These are phyloP conservation scores for Fusarium multiceps DNA, from an alignment of 2,329 filamentous ascomycete species.

Conservation along the genomic window DNA sequence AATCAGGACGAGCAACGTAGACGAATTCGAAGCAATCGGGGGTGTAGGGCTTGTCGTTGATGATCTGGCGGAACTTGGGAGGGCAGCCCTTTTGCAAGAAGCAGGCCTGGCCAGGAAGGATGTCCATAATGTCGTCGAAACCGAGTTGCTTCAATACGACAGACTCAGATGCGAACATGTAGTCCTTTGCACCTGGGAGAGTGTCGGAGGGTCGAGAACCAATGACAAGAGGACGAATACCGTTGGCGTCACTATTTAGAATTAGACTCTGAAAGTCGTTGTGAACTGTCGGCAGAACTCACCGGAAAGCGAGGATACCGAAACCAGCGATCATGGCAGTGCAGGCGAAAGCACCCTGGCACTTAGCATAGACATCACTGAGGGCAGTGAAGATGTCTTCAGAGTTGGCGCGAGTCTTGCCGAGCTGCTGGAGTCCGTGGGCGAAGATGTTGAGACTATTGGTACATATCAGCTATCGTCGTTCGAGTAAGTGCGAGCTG, in stretches of 20 bases:
- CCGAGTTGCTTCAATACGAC: slow-evolving; percentile 85
- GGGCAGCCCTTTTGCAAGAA: slow-evolving; percentile 82
- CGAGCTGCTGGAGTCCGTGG: slow-evolving; percentile 80
- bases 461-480: slow-evolving; percentile 63
- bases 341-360: slow-evolving; percentile 81
- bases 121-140: slow-evolving; percentile 79
- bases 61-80: slow-evolving; percentile 81
- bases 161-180: slow-evolving; percentile 92
- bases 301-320: slow-evolving; percentile 80
- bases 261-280: slow-evolving; percentile 62
- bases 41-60: slow-evolving; percentile 74
- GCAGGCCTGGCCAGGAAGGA: slow-evolving; percentile 85
- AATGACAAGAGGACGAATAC: slow-evolving; percentile 84
- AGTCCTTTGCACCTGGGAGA: slow-evolving; percentile 74
- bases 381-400: slow-evolving; percentile 81
- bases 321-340: slow-evolving; percentile 86
- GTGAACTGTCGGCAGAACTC: slow-evolving; percentile 57
- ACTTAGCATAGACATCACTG: slow-evolving; percentile 76
- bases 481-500: neutral
- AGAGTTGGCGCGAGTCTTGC: slow-evolving; percentile 82
- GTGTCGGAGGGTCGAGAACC: slow-evolving; percentile 77
- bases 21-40: slow-evolving; percentile 71
- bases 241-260: slow-evolving; percentile 56
- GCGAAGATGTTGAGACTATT: slow-evolving; percentile 85
- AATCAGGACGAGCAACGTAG: slow-evolving; percentile 87